These are phyloP conservation scores for Suhomyces pyralidae DNA, from an alignment of 805 yeast genomes.

Conservation along the genomic window DNA sequence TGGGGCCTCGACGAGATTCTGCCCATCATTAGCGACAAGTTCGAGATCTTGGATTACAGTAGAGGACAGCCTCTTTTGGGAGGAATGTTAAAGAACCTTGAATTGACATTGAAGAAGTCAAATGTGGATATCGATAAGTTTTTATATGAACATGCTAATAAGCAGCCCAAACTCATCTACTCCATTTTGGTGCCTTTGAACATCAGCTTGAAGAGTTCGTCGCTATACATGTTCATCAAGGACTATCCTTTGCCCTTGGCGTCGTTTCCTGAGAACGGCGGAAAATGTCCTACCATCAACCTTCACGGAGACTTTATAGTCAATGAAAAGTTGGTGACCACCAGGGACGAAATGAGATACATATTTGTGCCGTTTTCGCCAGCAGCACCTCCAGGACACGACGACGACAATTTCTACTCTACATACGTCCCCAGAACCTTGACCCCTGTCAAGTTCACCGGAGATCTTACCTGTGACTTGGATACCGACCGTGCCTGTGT, in stretches of 20 bases:
- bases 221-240: constrained; percentile 44
- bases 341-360: constrained; percentile 43
- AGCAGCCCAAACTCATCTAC: constrained; percentile 53
- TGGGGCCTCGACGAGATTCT: constrained; percentile 37
- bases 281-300: constrained; percentile 25
- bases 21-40: constrained; percentile 29
- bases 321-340: constrained; percentile 51
- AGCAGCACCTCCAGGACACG: constrained; percentile 36
- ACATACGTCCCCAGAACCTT: constrained; percentile 58
- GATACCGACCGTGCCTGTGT: constrained; percentile 47
- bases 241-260: constrained; percentile 60
- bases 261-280: constrained; percentile 41
- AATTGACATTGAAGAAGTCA: constrained; percentile 27
- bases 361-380: constrained; percentile 61
- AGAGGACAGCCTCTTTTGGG: constrained; percentile 34
- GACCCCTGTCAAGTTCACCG: constrained; percentile 57
- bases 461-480: constrained; percentile 47
- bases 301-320: constrained; percentile 49
- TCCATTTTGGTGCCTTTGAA: constrained; percentile 54
- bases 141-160: constrained; percentile 36
- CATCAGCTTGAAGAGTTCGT: constrained; percentile 42
- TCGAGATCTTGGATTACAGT: constrained; percentile 31
- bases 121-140: constrained; percentile 37
- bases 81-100: constrained; percentile 27
- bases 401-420: constrained; percentile 52